Evolutionary conservation across 2,329 filamentous ascomycete species (phyloP), one percentile per base, ranked within the genome.

Genomic region (Peltaster fructicola): DNA sequence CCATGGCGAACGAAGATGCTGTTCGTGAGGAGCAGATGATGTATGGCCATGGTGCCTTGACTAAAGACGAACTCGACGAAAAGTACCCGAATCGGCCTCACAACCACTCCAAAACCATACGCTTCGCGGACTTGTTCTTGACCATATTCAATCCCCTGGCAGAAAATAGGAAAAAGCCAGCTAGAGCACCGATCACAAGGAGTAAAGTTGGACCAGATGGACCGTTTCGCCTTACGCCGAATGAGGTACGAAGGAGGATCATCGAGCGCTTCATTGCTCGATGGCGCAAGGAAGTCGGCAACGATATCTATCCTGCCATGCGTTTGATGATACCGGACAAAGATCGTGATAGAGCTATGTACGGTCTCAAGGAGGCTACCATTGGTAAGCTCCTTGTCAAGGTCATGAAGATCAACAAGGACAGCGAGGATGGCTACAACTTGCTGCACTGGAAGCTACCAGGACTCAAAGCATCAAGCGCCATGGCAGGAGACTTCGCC

Each of bases 371-470:
- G 46, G 88, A 98, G 56, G 84, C 76, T 46, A 68, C 73, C 4
- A 82, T 98, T 31, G 85, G 75, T 7, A 92, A 82, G 45, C 56
- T 95, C 11, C 59, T 95, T n/a, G 78, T 93, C 30, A 85, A 82
- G 45, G 65, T 92, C 18, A 75, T 92, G 61, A 85, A 84, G 45
- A 91, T 98, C 40, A 75, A 84, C 54, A 79, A 75, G 41, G 73
- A 84, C 40, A 90, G 81, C 0, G 80, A 91, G 34, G 85, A 95
- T 54, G 85, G 74, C 0, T 74, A 75, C 44, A 81, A 68, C 35
- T 60, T 98, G 13, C 51, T 90, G 27, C 80, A 92, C 35, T 98
- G 88, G 88, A 95, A 91, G 50, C 56, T 90, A 0, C 85, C 84
- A 0, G 77, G 79, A 1, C 65, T 76, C 32, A 68, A 61, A 3